These are phyloP conservation scores for Acanthochlamys bracteata DNA, from an alignment of 106 monocot species.

Conservation along the genomic window DNA sequence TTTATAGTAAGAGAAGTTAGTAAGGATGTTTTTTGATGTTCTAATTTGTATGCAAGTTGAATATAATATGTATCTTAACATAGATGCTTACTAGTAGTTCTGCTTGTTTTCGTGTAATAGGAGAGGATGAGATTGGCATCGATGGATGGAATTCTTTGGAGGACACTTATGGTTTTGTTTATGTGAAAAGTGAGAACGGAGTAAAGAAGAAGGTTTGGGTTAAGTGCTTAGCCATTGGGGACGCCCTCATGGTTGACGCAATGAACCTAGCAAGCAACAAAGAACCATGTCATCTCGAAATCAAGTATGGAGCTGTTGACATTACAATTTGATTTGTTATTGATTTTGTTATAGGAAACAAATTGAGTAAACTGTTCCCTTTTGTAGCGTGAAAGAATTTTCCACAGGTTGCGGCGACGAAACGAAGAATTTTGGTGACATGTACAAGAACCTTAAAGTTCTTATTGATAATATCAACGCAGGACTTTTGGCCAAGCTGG, in stretches of 20 bases:
- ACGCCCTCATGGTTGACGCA: slow-evolving; percentile 55
- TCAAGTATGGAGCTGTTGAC: slow-evolving; percentile 43
- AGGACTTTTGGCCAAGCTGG: slow-evolving; percentile 39
- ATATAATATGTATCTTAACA: too few species aligned
- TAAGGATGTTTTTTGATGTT: too few species aligned
- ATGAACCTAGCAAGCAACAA: slow-evolving; percentile 33
- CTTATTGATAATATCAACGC: slow-evolving; percentile 52
- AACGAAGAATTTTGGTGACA: slow-evolving; percentile 39
- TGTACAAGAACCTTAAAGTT: slow-evolving; percentile 63
- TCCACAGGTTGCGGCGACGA: slow-evolving; percentile 14
- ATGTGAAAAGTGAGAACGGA: slow-evolving; percentile 43
- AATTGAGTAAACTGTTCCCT: too few species aligned
- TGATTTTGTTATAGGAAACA: slow-evolving; percentile 1
- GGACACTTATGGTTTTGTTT: slow-evolving; percentile 63
- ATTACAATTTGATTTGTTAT: not conserved
- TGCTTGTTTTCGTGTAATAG: slow-evolving; percentile 18
- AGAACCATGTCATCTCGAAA: slow-evolving; percentile 65
- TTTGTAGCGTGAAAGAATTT: slow-evolving; percentile 55
- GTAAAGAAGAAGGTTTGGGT: slow-evolving; percentile 49
- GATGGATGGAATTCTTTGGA: slow-evolving; percentile 93
- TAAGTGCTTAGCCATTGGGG: slow-evolving; percentile 56
- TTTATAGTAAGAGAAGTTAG: too few species aligned
- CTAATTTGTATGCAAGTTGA: too few species aligned
- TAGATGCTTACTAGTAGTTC: not conserved
- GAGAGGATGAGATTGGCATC: slow-evolving; percentile 72